phyloP scores from a whole-genome alignment of 2,329 filamentous ascomycete species.

The Botrytis paeoniae region DNA sequence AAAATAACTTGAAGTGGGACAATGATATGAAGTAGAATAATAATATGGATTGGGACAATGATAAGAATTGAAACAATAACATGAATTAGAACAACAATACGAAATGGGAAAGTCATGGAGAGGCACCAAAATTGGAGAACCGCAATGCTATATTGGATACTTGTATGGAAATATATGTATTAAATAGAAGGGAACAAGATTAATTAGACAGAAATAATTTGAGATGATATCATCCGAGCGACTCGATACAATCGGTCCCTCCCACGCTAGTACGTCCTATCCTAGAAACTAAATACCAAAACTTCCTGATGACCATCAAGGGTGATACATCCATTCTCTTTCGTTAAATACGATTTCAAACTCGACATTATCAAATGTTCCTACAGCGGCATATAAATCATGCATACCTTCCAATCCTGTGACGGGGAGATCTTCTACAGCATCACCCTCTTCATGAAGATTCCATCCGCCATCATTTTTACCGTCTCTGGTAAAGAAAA shows the following conservation, averaged over 20 bases:
- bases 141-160: not conserved
- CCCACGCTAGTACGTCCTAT: not conserved
- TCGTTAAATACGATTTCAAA: constrained; percentile 66
- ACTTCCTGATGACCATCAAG: constrained; percentile 16
- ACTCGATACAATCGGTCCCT: not conserved
- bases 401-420: constrained; percentile 67
- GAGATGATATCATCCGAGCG: too few species aligned
- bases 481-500: constrained; percentile 72
- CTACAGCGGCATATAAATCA: constrained; percentile 69
- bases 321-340: constrained; percentile 54
- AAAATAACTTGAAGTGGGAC: too few species aligned
- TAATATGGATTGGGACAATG: fast-evolving
- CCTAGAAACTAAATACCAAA: not conserved
- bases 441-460: constrained; percentile 71
- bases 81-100: too few species aligned
- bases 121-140: not conserved
- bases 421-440: constrained; percentile 57
- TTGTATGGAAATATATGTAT: not conserved
- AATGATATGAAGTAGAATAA: too few species aligned
- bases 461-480: constrained; percentile 61
- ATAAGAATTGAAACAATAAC: too few species aligned
- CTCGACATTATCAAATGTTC: constrained; percentile 64
- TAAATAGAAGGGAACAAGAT: not conserved
- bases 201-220: not conserved
- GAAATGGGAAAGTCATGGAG: not conserved